phyloP scores from a whole-genome alignment of 2,329 filamentous ascomycete genomes.

The Aureobasidium sp. region DNA sequence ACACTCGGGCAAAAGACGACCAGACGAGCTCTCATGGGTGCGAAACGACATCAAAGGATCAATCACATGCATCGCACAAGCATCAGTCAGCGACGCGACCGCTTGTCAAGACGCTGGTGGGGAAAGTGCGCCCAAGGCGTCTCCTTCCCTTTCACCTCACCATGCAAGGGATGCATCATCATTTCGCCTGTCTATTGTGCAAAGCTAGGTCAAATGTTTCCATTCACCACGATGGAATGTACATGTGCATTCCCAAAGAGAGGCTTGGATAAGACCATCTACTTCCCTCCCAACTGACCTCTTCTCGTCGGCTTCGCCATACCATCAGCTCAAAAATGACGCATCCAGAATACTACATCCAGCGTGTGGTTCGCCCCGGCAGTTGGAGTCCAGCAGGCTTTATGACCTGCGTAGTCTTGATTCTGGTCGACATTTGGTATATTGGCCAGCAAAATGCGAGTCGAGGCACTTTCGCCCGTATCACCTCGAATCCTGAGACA shows the following conservation, averaged over 20 bases:
- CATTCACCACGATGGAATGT: constrained; percentile 10
- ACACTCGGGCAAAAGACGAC: background rate
- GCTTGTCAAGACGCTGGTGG: background rate
- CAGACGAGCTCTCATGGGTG: background rate
- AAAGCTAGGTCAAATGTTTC: constrained; percentile 6
- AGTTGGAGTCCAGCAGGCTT: background rate
- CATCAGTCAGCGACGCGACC: constrained; percentile 2
- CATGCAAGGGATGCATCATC: constrained; percentile 1
- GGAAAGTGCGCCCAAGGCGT: background rate
- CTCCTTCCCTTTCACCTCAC: background rate
- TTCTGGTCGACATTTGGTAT: background rate
- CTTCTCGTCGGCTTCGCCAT: background rate
- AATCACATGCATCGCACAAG: constrained; percentile 5
- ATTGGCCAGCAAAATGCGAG: background rate
- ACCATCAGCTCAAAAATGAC: background rate
- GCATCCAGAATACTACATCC: background rate
- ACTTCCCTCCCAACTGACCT: background rate
- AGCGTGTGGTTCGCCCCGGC: background rate
- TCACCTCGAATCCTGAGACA: background rate
- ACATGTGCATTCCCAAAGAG: background rate
- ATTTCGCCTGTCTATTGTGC: background rate
- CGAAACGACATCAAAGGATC: background rate
- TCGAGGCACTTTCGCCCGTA: background rate
- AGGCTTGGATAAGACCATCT: background rate
- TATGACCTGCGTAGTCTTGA: background rate